Base-by-base conservation (phyloP, 805 yeast species). In the Barnettozyma sp. region DNA sequence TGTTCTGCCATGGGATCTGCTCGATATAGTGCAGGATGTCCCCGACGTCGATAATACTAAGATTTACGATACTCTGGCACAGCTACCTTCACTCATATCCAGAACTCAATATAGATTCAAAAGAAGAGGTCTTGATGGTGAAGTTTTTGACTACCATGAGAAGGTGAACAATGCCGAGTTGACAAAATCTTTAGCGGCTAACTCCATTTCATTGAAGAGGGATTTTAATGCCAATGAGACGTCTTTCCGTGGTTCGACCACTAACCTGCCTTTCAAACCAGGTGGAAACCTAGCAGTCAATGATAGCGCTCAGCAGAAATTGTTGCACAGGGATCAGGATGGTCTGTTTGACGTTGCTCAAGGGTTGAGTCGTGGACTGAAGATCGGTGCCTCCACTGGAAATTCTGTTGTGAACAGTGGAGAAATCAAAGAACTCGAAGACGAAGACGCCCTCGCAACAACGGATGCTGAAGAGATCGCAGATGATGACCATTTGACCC, bases 191-290 rank as follows among this genome's bases (percentile, higher is more conserved):
- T 73, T 73, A 29, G 73, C 87, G 12, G 68, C 78, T 10, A 80
- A 78, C 41, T 82, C 95, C 0, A 63, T 87, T 30, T 80, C 94
- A 1, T 55, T 87, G 39, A 76, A 73, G 21, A 68, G 98, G 43
- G 71, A 77, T 35, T 71, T 76, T 43, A 75, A 78, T 12, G 67
- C 81, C 6, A 74, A 73, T 44, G 64, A 64, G n/a, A 80, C 76
- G 26, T 63, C 78, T 2, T 60, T 85, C 3, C 64, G 68, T 31
- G 97, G 97, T 1, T 66, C 76, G 4, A 68, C 94, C 0, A 71
- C 76, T 14, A 82, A 72, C 49, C 60, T 90, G 50, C 98, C 98
- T 0, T 92, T 92, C 54, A 78, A 81, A 39, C 98, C 98, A 0
- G 97, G 98, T 45, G 97, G 97, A 3, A 22, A 56, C 50, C 49